phyloP scores from a whole-genome alignment of 805 yeast genomes.

The Saccharomyces mikatae region DNA sequence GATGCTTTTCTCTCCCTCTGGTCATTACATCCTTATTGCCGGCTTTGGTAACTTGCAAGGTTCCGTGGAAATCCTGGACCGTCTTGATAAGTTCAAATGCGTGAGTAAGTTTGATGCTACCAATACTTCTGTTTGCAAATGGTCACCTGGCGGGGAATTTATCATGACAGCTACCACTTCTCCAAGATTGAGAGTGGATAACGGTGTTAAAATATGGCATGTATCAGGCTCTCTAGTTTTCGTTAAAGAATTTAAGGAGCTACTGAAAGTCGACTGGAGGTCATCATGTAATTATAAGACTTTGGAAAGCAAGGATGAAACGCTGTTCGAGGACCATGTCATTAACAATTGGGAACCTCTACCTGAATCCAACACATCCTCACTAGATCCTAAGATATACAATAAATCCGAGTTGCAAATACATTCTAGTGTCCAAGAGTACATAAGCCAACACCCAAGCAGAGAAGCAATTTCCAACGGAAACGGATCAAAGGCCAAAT shows the following conservation, averaged over 20 bases:
- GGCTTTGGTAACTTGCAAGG: constrained; percentile 99
- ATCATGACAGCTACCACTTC: constrained; percentile 93
- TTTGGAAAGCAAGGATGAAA: constrained; percentile 8
- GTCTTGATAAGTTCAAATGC: constrained; percentile 74
- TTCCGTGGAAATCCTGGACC: constrained; percentile 87
- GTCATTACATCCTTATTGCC: constrained; percentile 81
- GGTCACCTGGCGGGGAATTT: constrained; percentile 96
- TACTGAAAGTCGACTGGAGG: constrained; percentile 78
- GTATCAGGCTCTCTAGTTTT: constrained; percentile 75
- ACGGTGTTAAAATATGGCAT: constrained; percentile 91
- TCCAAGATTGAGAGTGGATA: constrained; percentile 94
- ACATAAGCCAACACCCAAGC: constrained; percentile 33
- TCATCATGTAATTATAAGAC: constrained; percentile 35
- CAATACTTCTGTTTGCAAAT: constrained; percentile 91
- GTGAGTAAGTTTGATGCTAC: constrained; percentile 81
- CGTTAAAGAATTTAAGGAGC: constrained; percentile 72
- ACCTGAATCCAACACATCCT: constrained; percentile 11
- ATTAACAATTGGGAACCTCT: constrained; percentile 19
- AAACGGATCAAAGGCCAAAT: constrained; percentile 37
- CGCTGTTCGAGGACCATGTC: constrained; percentile 22
- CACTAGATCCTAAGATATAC: constrained; percentile 42
- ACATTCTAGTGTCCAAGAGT: constrained; percentile 63
- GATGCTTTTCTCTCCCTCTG: constrained; percentile 87
- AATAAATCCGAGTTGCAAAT: constrained; percentile 48
- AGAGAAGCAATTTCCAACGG: constrained; percentile 15